Evolutionary conservation across 768 basidiomycete genomes (phyloP).

Genomic region (Pleurotus pulmonarius): DNA sequence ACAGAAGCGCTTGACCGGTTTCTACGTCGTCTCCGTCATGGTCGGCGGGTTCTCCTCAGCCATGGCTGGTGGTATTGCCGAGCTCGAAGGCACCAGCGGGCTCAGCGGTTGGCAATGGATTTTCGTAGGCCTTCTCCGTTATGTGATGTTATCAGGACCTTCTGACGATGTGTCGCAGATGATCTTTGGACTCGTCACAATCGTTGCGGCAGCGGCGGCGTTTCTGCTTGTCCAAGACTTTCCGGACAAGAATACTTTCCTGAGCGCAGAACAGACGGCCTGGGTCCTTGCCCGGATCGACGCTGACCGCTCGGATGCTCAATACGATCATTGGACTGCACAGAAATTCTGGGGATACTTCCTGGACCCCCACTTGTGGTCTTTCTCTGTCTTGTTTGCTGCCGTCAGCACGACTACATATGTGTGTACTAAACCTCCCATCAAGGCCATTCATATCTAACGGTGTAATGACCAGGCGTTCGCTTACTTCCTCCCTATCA

Average conservation of each 20-base stretch:
- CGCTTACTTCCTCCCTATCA: constrained; percentile 28
- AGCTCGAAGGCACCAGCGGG: constrained; percentile 18
- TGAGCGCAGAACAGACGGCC: constrained; percentile 28
- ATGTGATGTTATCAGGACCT: background rate
- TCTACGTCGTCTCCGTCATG: constrained; percentile 18
- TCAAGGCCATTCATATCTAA: background rate
- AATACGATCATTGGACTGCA: constrained; percentile 28
- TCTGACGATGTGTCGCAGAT: constrained; percentile 4
- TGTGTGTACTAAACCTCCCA: constrained; percentile 14
- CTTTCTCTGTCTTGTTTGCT: constrained; percentile 31
- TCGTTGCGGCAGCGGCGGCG: constrained; percentile 24
- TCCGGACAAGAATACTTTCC: constrained; percentile 30
- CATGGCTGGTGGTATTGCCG: constrained; percentile 17
- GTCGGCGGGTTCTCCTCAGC: constrained; percentile 21
- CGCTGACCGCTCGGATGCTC: constrained; percentile 32
- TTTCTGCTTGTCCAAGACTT: constrained; percentile 31
- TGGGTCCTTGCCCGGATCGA: constrained; percentile 28
- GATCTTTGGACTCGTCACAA: constrained; percentile 24
- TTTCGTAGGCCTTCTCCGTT: constrained; percentile 19
- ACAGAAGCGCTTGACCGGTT: constrained; percentile 19
- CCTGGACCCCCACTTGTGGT: constrained; percentile 29
- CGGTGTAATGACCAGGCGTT: constrained; percentile 10
- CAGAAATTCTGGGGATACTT: constrained; percentile 28
- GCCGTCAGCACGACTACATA: constrained; percentile 28
- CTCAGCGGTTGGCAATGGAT: constrained; percentile 34